Evolutionary conservation across 2,329 filamentous ascomycete genomes (phyloP), one percentile per base, ranked within the genome.

Genomic region (Xylariaceae sp.): DNA sequence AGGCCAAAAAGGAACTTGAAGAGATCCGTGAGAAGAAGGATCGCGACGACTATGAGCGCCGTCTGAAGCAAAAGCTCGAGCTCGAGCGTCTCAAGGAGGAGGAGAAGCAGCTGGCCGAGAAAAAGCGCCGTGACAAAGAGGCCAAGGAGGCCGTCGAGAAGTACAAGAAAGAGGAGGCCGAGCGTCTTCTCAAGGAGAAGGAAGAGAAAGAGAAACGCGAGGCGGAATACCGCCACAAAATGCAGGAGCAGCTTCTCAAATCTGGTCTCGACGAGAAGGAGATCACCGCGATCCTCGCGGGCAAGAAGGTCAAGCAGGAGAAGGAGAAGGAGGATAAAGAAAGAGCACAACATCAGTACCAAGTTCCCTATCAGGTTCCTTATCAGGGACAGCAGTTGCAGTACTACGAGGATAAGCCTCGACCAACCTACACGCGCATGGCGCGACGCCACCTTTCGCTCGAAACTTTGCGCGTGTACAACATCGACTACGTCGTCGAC

Each of bases 351-450:
- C 11, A 26, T 26, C 22, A 26, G 22, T 26, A 6, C 22, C 6
- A 26, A 26, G n/a, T n/a, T n/a, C n/a, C n/a, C n/a, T n/a, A n/a
- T n/a, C n/a, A n/a, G n/a, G n/a, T n/a, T n/a, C n/a, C n/a, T n/a
- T n/a, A n/a, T n/a, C n/a, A n/a, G n/a, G n/a, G n/a, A n/a, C 42
- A 48, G 42, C 50, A 38, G 42, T 33, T 37, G 37, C 42, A 47
- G 13, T 39, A 42, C 17, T 28, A 45, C 6, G 32, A 19, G 18
- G 33, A 53, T 19, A 40, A 36, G 9, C 19, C 15, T 16, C 32
- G 34, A 18, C 73, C 78, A 1, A 81, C 77, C 0, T 83, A 82
- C 53, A 84, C 79, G 12, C 72, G 79, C 49, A 83, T 84, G 78
- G 67, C 78, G 2, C 71, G 79, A 18, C 69, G 70, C 41, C 74